Evolutionary conservation across 1,139 yeast species (phyloP), one percentile per base, ranked within the genome.

Genomic region (Saccharomyces hybrid): DNA sequence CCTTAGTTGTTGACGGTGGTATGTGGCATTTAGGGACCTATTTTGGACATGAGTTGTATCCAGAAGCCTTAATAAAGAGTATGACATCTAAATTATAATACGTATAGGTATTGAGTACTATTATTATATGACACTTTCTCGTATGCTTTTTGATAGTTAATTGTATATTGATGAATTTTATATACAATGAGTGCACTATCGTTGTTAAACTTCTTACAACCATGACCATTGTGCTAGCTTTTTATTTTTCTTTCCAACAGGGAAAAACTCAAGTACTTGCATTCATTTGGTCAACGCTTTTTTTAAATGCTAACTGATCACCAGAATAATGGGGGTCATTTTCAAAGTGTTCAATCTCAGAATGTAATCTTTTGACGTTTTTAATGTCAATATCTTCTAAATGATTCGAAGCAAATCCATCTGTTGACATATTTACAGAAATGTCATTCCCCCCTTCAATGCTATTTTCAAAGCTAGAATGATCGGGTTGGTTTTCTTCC

Each of bases 1-100:
- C 85, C 26, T 76, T 81, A 48, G 85, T 89, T 13, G 96, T 91
- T 11, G 99, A 91, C 70, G 98, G 98, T 53, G 98, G 84, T 1
- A 77, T 80, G 55, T 90, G 97, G 96, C 96, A 89, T 66, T 73
- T 81, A 64, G 93, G 89, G 23, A 77, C 75, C 46, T 63, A 69
- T 53, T 68, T 75, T 46, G 69, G 73, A 4, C 57, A 64, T 4
- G 65, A 69, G 7, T 55, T 67, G 56, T 77, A 76, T 56, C 82
- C 82, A 9, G 71, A 73, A 2, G 57, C 51, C 6, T 56, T 78
- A 53, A 59, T 64, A 26, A 50, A 69, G 28, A 66, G 61, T 49
- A 62, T 60, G 50, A 59, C 58, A 50, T 62, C 75, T 14, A 71
- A 70, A 56, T 20, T 57, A 23, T 38, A 38, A 38, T 38, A 16